Base-by-base conservation (phyloP, 1,139 yeast genomes). In the Yamadazyma sp. region DNA sequence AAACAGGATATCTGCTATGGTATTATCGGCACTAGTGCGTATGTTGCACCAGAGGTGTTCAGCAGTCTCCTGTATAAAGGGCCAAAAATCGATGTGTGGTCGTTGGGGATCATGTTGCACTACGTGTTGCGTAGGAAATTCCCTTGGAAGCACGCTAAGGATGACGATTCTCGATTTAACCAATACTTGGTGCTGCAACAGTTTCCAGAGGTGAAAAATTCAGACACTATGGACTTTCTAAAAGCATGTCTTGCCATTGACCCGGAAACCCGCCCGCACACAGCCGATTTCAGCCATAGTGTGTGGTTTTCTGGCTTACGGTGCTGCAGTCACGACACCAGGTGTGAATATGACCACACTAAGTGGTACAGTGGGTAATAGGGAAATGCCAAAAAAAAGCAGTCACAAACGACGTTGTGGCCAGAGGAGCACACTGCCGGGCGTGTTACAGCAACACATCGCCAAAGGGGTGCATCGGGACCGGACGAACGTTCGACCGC, bases 31-130 rank as follows among this genome's bases (percentile, higher is more conserved):
- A 70, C 80, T 1, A 64, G 60, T 20, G 47, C 54, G 9, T 73
- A 64, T 45, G 60, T 64, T 22, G 76, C 81, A 0, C 82, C 82
- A 0, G 82, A 77, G 50, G 64, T 72, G 14, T 62, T 61, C 31
- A 41, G 52, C 12, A 39, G 38, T 11, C 46, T 76, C 9, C 50
- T 48, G 11, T 77, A 77, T 48, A 60, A 67, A 39, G 76, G 78
- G 0, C 54, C 50, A 34, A 54, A 53, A 24, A 61, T 64, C 6
- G 82, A 77, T 45, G 51, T 73, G 9, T 77, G 82, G 82, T 67
- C 80, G 0, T 43, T 73, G 28, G 81, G 76, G 0, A 59, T 75
- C 2, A 54, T 75, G 2, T 49, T 72, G 2, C 64, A 61, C 41
- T 67, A 61, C 44, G 46, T 71, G 41, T 13, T 61, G 3, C 48